Evolutionary conservation across 2,329 filamentous ascomycete genomes (phyloP), one percentile per base, ranked within the genome.

Genomic region (Rhexocercosporidium sp.): DNA sequence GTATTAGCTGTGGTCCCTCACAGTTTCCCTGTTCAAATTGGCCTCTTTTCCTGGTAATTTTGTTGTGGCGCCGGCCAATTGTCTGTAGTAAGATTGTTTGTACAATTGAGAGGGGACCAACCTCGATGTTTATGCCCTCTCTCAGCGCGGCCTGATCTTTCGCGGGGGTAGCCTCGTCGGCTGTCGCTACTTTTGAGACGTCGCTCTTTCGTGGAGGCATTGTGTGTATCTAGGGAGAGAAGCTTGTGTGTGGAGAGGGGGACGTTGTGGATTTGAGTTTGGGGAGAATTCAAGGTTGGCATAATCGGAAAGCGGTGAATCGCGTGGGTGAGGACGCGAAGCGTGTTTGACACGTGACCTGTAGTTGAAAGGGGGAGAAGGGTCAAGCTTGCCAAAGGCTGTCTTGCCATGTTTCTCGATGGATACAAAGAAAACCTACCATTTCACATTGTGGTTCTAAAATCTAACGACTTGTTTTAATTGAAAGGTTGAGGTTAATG

Each of bases 171-270:
- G 60, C 77, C 54, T 83, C 81, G 56, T 85, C 83, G 69, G 79
- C 79, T 46, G 80, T 80, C 39, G 81, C 79, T 9, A 82, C 81
- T 62, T 80, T 80, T 12, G 84, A 82, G 51, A 80, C 80, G 71
- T 86, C 85, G 70, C 82, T 84, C 76, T 89, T 89, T 62, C 84
- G 82, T 29, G 86, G 81, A 57, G 86, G 84, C 86, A 88, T 88
- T 29, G 51, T 68, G 16, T 49, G 34, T 59, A n/a, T 14, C 16
- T 46, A 41, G 46, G n/a, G 29, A 16, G 29, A 53, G 44, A 34
- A 11, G 18, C 22, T 7, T 18, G 14, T 18, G n/a, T 46, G 39
- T 29, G 22, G 18, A 46, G 18, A 57, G 51, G 25, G 20, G 11
- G n/a, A n/a, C n/a, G 16, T 16, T 20, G 16, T 7, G 6, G 25